Conservation (phyloP, 139 green algal species). For the Spirogloea muscicola region DNA sequence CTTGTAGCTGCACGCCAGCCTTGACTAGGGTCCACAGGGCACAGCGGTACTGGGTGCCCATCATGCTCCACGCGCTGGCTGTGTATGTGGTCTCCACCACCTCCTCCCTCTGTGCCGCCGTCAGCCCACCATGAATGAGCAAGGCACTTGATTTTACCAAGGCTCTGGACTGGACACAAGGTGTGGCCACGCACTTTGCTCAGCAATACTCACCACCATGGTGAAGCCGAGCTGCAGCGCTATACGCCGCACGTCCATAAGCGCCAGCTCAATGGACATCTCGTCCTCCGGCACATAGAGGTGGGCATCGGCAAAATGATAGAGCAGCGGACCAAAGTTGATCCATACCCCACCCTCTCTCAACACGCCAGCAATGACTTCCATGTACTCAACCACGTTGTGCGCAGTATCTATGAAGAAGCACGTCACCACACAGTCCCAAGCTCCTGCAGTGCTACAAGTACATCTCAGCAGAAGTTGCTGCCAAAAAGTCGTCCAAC, state of each 20-base stretch:
- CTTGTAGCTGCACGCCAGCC: too few relatives aligned
- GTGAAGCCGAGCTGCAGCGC: constrained; percentile 25
- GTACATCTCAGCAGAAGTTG: too few relatives aligned
- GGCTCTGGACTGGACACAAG: too few relatives aligned
- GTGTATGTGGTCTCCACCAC: constrained; percentile 42
- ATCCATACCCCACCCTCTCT: constrained; percentile 67
- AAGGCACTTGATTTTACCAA: too few relatives aligned
- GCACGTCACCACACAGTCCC: constrained; percentile 86
- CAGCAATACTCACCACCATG: too few relatives aligned
- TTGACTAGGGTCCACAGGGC: constrained; percentile 51
- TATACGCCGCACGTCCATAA: constrained; percentile 35
- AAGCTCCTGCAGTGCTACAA: too few relatives aligned
- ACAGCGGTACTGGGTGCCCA: constrained; percentile 38
- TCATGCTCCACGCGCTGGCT: constrained; percentile 42
- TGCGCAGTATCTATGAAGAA: constrained; percentile 99
- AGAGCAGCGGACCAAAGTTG: constrained; percentile 92
- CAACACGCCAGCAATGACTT: constrained; percentile 62
- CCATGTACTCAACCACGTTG: constrained; percentile 94
- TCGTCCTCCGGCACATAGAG: constrained; percentile 15
- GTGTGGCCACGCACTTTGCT: too few relatives aligned
- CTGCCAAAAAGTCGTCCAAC: too few relatives aligned
- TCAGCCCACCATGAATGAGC: too few relatives aligned
- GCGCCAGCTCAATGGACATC: constrained; percentile 42
- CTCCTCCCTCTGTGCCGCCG: constrained; percentile 21
- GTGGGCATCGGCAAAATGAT: constrained; percentile 79